Conservation (phyloP, 306 rosid genomes). For the Quercus ilex region DNA sequence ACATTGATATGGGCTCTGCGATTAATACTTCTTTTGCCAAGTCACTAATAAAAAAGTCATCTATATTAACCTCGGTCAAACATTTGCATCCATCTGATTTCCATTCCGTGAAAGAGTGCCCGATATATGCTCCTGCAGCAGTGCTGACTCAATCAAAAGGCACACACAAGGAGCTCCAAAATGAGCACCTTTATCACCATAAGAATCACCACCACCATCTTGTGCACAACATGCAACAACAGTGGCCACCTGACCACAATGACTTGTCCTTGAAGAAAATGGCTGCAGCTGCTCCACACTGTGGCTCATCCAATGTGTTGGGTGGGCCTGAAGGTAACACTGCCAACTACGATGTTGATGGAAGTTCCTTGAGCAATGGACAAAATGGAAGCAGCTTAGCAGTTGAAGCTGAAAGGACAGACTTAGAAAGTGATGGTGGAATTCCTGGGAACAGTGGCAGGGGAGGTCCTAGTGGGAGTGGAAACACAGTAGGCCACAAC, state of each 20-base stretch:
- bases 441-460: constrained; percentile 50
- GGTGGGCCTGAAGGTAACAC: constrained; percentile 57
- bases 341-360: constrained; percentile 55
- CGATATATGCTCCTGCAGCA: constrained; percentile 24
- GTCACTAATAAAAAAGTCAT: constrained; percentile 43
- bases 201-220: constrained; percentile 31
- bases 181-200: constrained; percentile 41
- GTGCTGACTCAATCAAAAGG: constrained; percentile 45
- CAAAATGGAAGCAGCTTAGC: constrained; percentile 63
- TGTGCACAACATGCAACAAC: constrained; percentile 37
- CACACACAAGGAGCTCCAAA: constrained; percentile 32
- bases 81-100: constrained; percentile 52
- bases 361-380: constrained; percentile 76
- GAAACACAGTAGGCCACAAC: constrained; percentile 46
- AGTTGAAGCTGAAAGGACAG: constrained; percentile 49
- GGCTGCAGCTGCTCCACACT: constrained; percentile 51
- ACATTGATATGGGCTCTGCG: constrained; percentile 72
- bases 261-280: constrained; percentile 53
- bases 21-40: constrained; percentile 52
- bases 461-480: constrained; percentile 63
- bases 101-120: constrained; percentile 49
- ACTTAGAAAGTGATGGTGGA: constrained; percentile 54
- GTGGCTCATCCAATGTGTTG: constrained; percentile 59
- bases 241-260: constrained; percentile 37
- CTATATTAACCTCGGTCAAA: constrained; percentile 48